phyloP scores from a whole-genome alignment of 345 rosid genomes.

The Arabis hirsuta region DNA sequence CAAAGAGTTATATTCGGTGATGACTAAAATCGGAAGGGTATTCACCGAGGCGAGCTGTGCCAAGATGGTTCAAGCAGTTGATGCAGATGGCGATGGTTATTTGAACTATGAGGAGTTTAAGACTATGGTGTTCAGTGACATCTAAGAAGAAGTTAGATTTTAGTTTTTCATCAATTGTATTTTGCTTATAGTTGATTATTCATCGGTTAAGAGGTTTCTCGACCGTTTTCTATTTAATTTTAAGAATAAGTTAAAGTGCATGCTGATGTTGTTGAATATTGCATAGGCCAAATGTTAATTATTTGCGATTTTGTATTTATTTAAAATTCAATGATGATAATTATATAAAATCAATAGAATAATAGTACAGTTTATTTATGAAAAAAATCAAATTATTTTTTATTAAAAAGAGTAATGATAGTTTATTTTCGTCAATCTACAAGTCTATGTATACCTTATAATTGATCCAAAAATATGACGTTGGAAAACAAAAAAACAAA shows the following conservation, averaged over 20 bases:
- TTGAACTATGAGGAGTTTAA: conserved; percentile 27
- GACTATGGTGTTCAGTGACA: conserved; percentile 20
- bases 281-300: not conserved
- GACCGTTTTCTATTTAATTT: not conserved
- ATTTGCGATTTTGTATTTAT: too few relatives aligned
- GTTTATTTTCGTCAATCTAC: too few relatives aligned
- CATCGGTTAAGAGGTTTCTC: not conserved
- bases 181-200: not conserved
- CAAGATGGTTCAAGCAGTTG: conserved; percentile 8
- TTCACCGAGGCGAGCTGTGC: not conserved
- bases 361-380: too few relatives aligned
- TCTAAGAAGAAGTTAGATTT: not conserved
- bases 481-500: too few relatives aligned
- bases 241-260: not conserved
- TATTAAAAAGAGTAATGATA: too few relatives aligned
- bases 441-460: not conserved
- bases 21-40: too few relatives aligned
- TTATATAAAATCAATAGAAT: too few relatives aligned
- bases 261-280: not conserved
- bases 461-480: not conserved
- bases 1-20: too few relatives aligned
- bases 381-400: too few relatives aligned
- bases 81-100: conserved; percentile 32
- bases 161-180: not conserved
- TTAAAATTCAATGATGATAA: too few relatives aligned